Base-by-base conservation (phyloP, 352 stramenopile species). In the Globisporangium megalacanthum region DNA sequence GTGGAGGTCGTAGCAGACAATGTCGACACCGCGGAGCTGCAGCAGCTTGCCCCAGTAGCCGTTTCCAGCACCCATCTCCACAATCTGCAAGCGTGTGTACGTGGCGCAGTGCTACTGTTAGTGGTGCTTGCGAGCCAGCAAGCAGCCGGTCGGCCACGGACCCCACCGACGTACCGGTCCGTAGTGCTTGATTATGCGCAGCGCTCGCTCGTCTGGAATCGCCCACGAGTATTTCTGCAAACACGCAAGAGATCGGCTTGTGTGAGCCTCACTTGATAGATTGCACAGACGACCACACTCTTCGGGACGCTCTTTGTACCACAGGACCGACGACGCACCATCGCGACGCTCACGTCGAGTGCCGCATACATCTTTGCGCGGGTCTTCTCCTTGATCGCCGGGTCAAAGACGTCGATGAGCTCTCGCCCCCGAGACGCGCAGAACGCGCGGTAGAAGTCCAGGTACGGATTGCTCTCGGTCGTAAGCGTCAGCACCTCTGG, bases 181-280 rank as follows among this genome's bases (percentile, higher is more conserved):
- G 62, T 97, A 98, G 56, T 96, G 73, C 64, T 94, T 92, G 66
- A 98, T 83, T 65, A 98, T 93, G 5, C 72, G 78, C 57, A 98
- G 66, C 22, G 87, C 83, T 19, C 81, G 77, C 51, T 91, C 75
- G 68, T 96, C 79, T 0, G 94, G 94, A 47, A 95, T 97, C 22
- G 92, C 92, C 94, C 92, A 98, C 42, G 87, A 76, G 69, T 96
- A 97, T 68, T 86, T 86, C 77, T 97, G 71, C n/a, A 42, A 45
- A 54, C 6, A 44, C 8, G 2, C 35, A 49, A 33, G 9, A 31
- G 7, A 0, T 46, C 6, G 22, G 13, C n/a, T 11, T n/a, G 11
- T 5, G 11, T 14, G 22, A 13, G 35, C 6, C 7, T 8, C 35
- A 39, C 35, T 39, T 19, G 17, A 2, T 22, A 10, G 8, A 22